Evolutionary conservation across 106 monocot species (phyloP).

Genomic region (Hemerocallis citrina): DNA sequence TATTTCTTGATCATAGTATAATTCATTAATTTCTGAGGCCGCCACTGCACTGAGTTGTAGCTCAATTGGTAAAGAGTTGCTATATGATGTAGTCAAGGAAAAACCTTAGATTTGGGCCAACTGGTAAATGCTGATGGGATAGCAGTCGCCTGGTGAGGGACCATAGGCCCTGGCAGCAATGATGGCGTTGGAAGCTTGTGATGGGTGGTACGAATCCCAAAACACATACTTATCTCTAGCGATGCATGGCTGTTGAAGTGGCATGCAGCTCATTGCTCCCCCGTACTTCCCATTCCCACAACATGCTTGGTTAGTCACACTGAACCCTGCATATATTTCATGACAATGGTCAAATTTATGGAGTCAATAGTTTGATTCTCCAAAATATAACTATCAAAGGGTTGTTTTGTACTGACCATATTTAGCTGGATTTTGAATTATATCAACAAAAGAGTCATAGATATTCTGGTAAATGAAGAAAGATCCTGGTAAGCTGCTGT

Average conservation of each 20-base stretch:
- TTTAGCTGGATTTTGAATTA: constrained; percentile 27
- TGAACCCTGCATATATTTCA: constrained; percentile 45
- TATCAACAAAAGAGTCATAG: constrained; percentile 38
- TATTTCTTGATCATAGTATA: no score
- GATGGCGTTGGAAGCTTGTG: constrained; percentile 49
- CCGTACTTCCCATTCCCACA: constrained; percentile 53
- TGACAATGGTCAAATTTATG: no score
- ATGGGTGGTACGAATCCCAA: constrained; percentile 76
- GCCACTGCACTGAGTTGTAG: no score
- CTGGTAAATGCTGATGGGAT: constrained; percentile 27
- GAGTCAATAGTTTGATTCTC: no score
- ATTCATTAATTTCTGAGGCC: no score
- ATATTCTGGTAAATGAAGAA: constrained; percentile 47
- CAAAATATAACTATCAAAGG: no score
- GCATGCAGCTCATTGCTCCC: constrained; percentile 46
- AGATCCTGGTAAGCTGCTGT: constrained; percentile 32
- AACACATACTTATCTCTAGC: constrained; percentile 40
- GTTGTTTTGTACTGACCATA: constrained; percentile 42
- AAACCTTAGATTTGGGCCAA: constrained; percentile 26
- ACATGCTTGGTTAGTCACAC: constrained; percentile 37
- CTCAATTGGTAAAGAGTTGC: no score
- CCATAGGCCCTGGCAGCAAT: constrained; percentile 36
- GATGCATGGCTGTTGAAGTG: constrained; percentile 39
- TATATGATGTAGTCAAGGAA: no score
- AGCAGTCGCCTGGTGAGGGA: constrained; percentile 15